Percentiles rank a stretch among this genome's conserved stretches.
Conservation (phyloP, 2,329 filamentous ascomycete species). For the Sordariomycetes sp. region DNA sequence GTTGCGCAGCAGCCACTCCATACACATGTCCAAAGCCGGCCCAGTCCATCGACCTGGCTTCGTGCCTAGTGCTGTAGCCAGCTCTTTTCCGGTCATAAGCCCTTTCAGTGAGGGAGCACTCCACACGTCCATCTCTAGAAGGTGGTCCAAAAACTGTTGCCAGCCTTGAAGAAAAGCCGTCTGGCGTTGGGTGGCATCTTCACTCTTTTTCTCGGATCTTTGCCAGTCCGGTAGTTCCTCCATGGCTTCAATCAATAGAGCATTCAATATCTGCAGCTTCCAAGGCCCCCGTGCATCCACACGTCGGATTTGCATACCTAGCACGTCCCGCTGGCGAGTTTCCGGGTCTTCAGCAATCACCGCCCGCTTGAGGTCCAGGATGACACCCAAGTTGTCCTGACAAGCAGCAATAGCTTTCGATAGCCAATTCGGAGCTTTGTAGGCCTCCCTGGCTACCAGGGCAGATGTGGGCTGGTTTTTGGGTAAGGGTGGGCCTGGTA, state of each 20-base stretch:
- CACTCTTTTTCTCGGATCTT: constrained; percentile 23
- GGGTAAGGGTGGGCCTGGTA: constrained; percentile 27
- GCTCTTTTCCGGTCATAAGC: constrained; percentile 65
- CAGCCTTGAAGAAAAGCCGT: constrained; percentile 36
- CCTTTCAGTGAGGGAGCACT: constrained; percentile 50
- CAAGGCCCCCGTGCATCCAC: constrained; percentile 62
- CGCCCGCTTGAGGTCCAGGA: constrained; percentile 51
- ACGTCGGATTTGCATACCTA: constrained; percentile 65
- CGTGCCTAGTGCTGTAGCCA: constrained; percentile 59
- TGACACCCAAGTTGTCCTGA: constrained; percentile 51
- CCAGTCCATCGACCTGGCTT: constrained; percentile 80
- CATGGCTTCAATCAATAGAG: constrained; percentile 55
- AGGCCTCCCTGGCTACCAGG: constrained; percentile 58
- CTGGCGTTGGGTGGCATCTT: background rate
- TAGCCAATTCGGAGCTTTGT: constrained; percentile 71
- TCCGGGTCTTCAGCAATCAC: constrained; percentile 32
- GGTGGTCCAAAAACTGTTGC: constrained; percentile 46
- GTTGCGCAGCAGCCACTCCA: constrained; percentile 84
- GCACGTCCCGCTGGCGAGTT: constrained; percentile 43
- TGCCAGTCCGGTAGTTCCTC: constrained; percentile 23
- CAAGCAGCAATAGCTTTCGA: constrained; percentile 58
- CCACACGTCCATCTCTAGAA: constrained; percentile 44
- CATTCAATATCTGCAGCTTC: constrained; percentile 61
- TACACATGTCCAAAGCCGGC: constrained; percentile 66
- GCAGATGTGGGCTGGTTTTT: constrained; percentile 40